Evolutionary conservation across 2,329 filamentous ascomycete species (phyloP).

Genomic region (Dryadomyces quercus-mongolicae): DNA sequence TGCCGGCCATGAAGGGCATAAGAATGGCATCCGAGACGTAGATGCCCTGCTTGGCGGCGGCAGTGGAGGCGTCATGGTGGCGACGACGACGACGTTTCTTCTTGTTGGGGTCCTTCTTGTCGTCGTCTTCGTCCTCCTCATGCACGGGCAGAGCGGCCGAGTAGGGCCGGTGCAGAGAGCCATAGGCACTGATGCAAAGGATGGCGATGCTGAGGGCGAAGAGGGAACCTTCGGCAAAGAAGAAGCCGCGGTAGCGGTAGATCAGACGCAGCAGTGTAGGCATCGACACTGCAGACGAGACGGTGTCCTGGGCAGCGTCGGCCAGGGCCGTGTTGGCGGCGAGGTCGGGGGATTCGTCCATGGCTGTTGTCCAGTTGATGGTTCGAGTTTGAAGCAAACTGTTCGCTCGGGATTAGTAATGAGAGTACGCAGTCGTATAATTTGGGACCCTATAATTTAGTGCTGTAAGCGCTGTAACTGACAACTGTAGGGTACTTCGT

Average conservation of each 20-base stretch:
- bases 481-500: no score
- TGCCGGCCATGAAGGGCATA: conserved; percentile 67
- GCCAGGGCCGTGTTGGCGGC: not conserved
- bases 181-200: conserved; percentile 75
- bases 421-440: not conserved
- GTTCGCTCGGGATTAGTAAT: no score
- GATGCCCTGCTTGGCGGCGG: conserved; percentile 36
- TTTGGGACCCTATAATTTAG: no score
- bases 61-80: not conserved
- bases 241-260: conserved; percentile 19
- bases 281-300: not conserved
- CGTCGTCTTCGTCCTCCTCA: conserved; percentile 27
- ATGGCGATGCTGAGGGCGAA: conserved; percentile 61
- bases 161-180: conserved; percentile 70
- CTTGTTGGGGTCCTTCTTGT: conserved; percentile 22
- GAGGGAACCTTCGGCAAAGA: conserved; percentile 35
- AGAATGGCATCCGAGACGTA: conserved; percentile 70
- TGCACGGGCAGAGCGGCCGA: conserved; percentile 51
- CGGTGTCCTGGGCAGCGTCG: not conserved
- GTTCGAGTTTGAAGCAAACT: not conserved
- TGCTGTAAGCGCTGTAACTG: not conserved
- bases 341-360: not conserved
- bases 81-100: conserved; percentile 2
- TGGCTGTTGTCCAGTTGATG: not conserved
- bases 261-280: not conserved